phyloP scores from a whole-genome alignment of 2,329 filamentous ascomycete species.

The Beauveria pseudobassiana region DNA sequence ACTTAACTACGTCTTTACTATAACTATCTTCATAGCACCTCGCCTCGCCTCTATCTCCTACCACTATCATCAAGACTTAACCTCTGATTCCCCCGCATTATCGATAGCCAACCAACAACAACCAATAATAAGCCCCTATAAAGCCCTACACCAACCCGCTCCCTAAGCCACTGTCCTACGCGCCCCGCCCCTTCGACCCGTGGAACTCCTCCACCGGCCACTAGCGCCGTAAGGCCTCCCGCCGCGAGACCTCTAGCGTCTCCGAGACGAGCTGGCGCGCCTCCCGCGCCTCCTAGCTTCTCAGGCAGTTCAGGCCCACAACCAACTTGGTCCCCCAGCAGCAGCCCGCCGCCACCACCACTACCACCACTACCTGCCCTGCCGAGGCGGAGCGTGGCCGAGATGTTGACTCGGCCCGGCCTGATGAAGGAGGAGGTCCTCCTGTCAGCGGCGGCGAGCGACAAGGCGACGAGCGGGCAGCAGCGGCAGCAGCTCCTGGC shows the following conservation, averaged over 20 bases:
- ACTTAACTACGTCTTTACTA: too few species aligned
- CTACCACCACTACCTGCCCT: neutral
- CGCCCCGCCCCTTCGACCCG: constrained; percentile 47
- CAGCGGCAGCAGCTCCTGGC: too few species aligned
- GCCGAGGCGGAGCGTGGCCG: too few species aligned
- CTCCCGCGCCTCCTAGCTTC: constrained; percentile 61
- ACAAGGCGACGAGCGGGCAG: too few species aligned
- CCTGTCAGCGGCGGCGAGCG: too few species aligned
- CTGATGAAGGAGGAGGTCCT: too few species aligned
- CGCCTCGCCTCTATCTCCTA: too few species aligned
- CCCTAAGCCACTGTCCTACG: constrained; percentile 32
- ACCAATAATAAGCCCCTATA: neutral
- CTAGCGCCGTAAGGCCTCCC: constrained; percentile 42
- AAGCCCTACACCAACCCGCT: constrained; percentile 12
- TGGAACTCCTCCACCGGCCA: constrained; percentile 75
- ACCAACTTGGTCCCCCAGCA: constrained; percentile 12
- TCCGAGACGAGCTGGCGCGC: constrained; percentile 63
- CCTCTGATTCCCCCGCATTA: too few species aligned
- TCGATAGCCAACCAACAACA: too few species aligned
- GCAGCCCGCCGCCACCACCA: constrained; percentile 27
- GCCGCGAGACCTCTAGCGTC: constrained; percentile 48
- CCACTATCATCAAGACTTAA: too few species aligned
- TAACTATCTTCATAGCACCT: too few species aligned
- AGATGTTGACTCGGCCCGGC: too few species aligned
- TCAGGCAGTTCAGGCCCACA: constrained; percentile 23